A percentile compares a stretch with the other conserved stretches of the same genome.
Conservation (phyloP, 2,329 filamentous ascomycete species). For the Bisporella sp. region DNA sequence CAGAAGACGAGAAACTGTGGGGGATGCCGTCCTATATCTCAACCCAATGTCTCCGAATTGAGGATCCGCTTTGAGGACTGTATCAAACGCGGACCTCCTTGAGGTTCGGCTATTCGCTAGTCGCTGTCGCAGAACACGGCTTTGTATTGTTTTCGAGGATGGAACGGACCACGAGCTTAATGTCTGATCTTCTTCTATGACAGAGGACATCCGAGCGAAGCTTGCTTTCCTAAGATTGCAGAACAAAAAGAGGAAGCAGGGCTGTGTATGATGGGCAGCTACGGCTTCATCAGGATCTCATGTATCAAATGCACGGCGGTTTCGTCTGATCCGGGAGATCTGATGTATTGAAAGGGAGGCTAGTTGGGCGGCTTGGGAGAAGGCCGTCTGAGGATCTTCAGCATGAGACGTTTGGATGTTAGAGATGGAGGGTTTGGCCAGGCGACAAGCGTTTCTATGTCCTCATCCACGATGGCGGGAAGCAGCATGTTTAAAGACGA, state of each 20-base stretch:
- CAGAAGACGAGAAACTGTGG: background rate
- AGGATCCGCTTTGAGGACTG: constrained; percentile 25
- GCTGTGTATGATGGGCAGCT: too few relatives aligned
- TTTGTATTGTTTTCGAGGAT: constrained; percentile 34
- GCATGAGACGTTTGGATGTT: constrained; percentile 23
- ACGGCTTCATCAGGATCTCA: too few relatives aligned
- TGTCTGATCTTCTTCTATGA: constrained; percentile 45
- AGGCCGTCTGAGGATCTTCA: constrained; percentile 15
- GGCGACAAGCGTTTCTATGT: constrained; percentile 1
- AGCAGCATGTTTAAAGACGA: constrained; percentile 21
- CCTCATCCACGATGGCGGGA: constrained; percentile 18
- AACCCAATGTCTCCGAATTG: too few relatives aligned
- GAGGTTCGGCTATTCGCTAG: constrained; percentile 16
- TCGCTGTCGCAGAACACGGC: too few relatives aligned
- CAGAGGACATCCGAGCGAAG: constrained; percentile 46
- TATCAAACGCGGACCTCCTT: constrained; percentile 31
- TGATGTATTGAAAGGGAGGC: constrained; percentile 3
- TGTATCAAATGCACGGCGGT: constrained; percentile 2
- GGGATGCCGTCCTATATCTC: constrained; percentile 32
- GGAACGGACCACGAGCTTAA: constrained; percentile 41
- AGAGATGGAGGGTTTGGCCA: background rate
- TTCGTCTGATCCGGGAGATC: constrained; percentile 16
- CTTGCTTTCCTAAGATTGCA: too few relatives aligned
- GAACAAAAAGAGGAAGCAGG: too few relatives aligned
- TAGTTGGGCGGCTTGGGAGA: background rate